Base-by-base conservation (phyloP, 495 filamentous ascomycete species). In the Patellaria atrata region DNA sequence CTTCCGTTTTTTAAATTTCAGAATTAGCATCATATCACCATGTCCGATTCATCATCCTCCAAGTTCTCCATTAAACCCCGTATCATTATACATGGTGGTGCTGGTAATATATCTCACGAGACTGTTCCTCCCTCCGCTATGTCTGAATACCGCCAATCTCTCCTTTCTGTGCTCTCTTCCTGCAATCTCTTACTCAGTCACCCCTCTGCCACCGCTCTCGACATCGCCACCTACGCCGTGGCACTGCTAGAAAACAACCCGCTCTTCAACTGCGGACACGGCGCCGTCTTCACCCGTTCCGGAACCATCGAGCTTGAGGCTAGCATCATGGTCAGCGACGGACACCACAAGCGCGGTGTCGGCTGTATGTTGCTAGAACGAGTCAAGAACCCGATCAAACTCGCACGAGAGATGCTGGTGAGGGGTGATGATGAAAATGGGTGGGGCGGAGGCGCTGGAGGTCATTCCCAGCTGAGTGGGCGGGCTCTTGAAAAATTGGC, bases 241-340 rank as follows among this genome's bases (percentile, higher is more conserved):
- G 62, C 63, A 4, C 61, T 75, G 14, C 71, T 94, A 27, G 85
- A 94, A 62, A 64, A 91, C 47, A 70, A 83, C 49, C 68, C 73
- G 4, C 73, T 91, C 8, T 93, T 86, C 67, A 94, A 94, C 59
- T 71, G 72, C 38, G 85, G 77, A 25, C 75, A 75, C 33, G 85
- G 85, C 42, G 80, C 82, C 31, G 84, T 92, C 11, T 93, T 91
- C 54, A 91, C 82, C 2, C 65, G 71, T 24, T 74, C 75, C 31
- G 85, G 84, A 6, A 71, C 70, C 36, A 85, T 82, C 55, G 84
- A 93, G 55, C 73, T 92, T 44, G 85, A 94, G 55, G 78, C 85
- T 19, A 79, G 73, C n/a, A 67, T 94, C 17, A 94, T 94, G 86
- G 79, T 89, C 0, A 75, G 77, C 3, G 60, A 63, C n/a, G 76